These are phyloP conservation scores for Mortierella sp. DNA, from an alignment of 371 early-diverging fungal genomes.

Conservation along the genomic window DNA sequence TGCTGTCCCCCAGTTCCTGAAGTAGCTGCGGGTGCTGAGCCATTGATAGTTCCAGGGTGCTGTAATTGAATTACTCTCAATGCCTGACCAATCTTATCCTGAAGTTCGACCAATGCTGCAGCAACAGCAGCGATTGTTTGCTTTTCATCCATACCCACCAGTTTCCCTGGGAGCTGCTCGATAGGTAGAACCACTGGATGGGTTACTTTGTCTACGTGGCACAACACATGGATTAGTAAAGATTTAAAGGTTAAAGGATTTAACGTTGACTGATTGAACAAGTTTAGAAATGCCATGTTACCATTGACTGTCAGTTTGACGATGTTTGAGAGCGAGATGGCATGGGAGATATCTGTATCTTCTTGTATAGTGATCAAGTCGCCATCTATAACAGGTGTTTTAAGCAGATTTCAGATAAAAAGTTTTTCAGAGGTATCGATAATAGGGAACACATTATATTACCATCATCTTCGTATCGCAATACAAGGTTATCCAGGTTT, in stretches of 20 bases:
- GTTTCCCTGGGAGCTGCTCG: slow-evolving; percentile 26
- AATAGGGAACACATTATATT: slow-evolving; percentile 6
- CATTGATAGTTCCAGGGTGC: slow-evolving; percentile 21
- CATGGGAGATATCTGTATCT: slow-evolving; percentile 68
- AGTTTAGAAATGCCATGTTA: neutral
- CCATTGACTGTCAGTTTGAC: slow-evolving; percentile 65
- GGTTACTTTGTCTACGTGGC: slow-evolving; percentile 38
- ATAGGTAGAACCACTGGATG: slow-evolving; percentile 35
- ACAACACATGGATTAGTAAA: neutral
- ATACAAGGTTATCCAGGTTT: slow-evolving; percentile 60
- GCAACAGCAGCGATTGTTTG: slow-evolving; percentile 48
- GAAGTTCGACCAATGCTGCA: slow-evolving; percentile 32
- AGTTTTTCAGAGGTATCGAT: neutral
- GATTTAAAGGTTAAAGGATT: neutral
- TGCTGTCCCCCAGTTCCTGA: neutral
- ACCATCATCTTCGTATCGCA: slow-evolving; percentile 72
- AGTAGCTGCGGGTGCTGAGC: neutral
- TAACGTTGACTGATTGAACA: too few species aligned
- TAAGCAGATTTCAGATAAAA: neutral
- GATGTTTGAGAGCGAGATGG: slow-evolving; percentile 63
- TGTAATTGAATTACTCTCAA: slow-evolving; percentile 36
- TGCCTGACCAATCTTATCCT: slow-evolving; percentile 25
- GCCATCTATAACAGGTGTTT: slow-evolving; percentile 56
- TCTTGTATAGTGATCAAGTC: slow-evolving; percentile 68
- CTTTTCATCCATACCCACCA: slow-evolving; percentile 30